Conservation (phyloP, 805 yeast genomes). For the Nakazawaea ishiwadae region DNA sequence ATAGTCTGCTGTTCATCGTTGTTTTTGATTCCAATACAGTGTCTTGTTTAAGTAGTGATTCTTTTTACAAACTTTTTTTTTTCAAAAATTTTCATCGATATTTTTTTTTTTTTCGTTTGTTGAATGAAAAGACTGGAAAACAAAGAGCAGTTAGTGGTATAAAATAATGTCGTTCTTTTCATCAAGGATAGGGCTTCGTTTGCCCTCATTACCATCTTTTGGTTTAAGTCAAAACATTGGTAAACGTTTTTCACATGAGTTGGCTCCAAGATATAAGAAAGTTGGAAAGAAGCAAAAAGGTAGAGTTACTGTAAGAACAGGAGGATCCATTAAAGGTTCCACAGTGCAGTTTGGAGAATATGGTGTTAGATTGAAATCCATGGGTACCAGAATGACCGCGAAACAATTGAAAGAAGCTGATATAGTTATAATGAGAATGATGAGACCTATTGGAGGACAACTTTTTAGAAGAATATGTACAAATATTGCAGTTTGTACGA, state of each 20-base stretch:
- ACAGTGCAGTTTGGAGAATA: conserved; percentile 74
- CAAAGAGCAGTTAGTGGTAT: no score
- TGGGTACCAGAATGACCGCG: conserved; percentile 82
- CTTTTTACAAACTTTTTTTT: not conserved
- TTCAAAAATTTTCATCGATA: not conserved
- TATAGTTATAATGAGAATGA: conserved; percentile 73
- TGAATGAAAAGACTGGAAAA: not conserved
- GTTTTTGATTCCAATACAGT: not conserved
- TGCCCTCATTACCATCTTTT: not conserved
- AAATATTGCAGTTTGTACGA: conserved; percentile 85
- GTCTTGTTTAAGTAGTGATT: not conserved
- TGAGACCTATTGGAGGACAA: conserved; percentile 73
- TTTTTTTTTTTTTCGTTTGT: not conserved
- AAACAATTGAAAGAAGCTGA: conserved; percentile 90
- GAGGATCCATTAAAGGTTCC: conserved; percentile 90
- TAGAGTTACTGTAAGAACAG: conserved; percentile 88
- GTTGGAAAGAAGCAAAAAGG: conserved; percentile 86
- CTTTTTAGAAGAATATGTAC: conserved; percentile 79
- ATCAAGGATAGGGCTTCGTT: conserved; percentile 4
- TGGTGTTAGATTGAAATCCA: conserved; percentile 85
- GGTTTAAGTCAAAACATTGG: conserved; percentile 13
- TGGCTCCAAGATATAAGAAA: conserved; percentile 68
- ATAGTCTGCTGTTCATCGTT: not conserved
- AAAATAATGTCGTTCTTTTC: not conserved
- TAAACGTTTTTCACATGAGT: conserved; percentile 57